These are phyloP conservation scores for Daldinia concentrica DNA, from an alignment of 495 filamentous ascomycete genomes.

Conservation along the genomic window DNA sequence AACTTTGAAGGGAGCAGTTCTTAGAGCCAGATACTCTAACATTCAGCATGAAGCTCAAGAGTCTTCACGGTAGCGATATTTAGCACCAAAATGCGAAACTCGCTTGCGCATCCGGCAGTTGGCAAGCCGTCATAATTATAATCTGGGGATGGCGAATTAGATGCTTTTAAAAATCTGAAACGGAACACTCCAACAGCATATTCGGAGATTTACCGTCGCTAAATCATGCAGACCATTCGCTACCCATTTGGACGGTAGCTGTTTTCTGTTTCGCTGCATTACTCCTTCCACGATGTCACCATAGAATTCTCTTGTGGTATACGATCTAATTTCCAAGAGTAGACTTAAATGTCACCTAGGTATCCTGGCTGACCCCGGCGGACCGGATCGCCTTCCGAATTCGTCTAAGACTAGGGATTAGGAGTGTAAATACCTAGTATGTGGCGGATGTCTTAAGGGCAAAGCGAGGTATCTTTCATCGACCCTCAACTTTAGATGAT, in stretches of 20 bases:
- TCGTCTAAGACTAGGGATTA: background rate
- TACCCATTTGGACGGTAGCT: background rate
- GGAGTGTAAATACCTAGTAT: background rate
- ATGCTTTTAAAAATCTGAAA: background rate
- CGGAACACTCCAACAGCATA: background rate
- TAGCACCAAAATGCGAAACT: background rate
- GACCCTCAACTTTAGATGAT: too few relatives aligned
- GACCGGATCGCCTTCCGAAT: slow-evolving; percentile 17
- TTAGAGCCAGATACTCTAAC: background rate
- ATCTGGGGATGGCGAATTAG: background rate
- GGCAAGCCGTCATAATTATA: background rate
- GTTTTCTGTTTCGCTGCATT: background rate
- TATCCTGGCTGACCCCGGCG: background rate
- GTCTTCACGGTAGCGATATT: background rate
- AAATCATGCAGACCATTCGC: background rate
- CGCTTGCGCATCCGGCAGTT: background rate
- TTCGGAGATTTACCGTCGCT: background rate
- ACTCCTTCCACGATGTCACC: background rate
- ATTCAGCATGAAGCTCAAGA: too few relatives aligned
- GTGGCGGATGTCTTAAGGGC: background rate
- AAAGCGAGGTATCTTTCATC: too few relatives aligned
- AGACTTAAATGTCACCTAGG: slow-evolving; percentile 4
- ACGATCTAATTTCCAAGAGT: slow-evolving; percentile 23
- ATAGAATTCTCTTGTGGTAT: background rate
- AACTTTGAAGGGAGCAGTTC: background rate